These are phyloP conservation scores for Penicillium frequentans DNA, from an alignment of 2,329 filamentous ascomycete species.

Conservation along the genomic window DNA sequence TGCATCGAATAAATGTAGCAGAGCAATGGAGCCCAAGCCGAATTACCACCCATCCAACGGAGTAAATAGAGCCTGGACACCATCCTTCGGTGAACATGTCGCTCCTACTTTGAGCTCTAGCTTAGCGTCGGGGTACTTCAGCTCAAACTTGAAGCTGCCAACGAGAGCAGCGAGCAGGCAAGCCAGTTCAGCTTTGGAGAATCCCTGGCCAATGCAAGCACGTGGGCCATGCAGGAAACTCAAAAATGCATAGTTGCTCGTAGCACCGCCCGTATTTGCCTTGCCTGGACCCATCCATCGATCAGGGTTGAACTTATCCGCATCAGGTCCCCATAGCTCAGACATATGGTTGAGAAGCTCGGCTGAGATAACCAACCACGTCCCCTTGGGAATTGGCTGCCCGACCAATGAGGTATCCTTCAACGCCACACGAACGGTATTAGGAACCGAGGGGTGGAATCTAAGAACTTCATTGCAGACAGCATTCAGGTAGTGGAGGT, in stretches of 20 bases:
- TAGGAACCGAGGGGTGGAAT: constrained; percentile 68
- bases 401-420: constrained; percentile 67
- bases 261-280: constrained; percentile 67
- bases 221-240: constrained; percentile 86
- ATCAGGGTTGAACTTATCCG: constrained; percentile 74
- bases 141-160: constrained; percentile 68
- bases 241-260: constrained; percentile 73
- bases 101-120: constrained; percentile 68
- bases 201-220: constrained; percentile 79
- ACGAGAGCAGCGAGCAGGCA: constrained; percentile 76
- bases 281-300: constrained; percentile 61
- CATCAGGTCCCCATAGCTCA: constrained; percentile 74
- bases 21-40: background rate
- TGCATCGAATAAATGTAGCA: background rate
- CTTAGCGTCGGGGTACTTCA: constrained; percentile 62
- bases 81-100: constrained; percentile 71
- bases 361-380: constrained; percentile 63
- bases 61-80: constrained; percentile 68
- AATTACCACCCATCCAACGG: constrained; percentile 30
- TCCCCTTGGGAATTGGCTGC: constrained; percentile 67
- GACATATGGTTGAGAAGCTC: constrained; percentile 69
- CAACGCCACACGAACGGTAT: constrained; percentile 66
- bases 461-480: constrained; percentile 77
- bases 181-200: constrained; percentile 82
- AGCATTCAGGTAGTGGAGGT: constrained; percentile 75